These are phyloP conservation scores for Chytriomyces confervae DNA, from an alignment of 192 early-diverging fungal genomes.

Conservation along the genomic window DNA sequence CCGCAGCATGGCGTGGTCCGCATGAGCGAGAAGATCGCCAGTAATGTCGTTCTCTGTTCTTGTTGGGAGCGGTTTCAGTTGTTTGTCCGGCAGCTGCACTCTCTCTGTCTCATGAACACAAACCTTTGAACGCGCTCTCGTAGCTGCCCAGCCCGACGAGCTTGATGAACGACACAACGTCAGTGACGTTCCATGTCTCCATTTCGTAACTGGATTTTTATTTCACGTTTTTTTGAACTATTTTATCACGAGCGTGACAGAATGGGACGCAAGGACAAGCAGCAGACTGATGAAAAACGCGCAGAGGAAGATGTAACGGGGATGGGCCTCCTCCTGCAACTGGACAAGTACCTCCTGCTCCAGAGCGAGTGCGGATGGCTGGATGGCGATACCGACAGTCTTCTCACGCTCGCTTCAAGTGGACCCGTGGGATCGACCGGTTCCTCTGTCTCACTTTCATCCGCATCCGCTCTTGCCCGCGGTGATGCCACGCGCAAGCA, in stretches of 20 bases:
- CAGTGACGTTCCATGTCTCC: conserved; percentile 23
- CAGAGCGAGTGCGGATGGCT: conserved; percentile 16
- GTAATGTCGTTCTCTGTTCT: conserved; percentile 83
- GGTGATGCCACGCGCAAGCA: no score
- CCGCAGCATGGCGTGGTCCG: conserved; percentile 90
- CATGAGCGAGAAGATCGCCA: conserved; percentile 84
- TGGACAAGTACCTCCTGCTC: conserved; percentile 4
- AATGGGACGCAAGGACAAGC: background rate
- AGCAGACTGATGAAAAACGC: conserved; percentile 10
- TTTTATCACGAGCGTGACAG: background rate
- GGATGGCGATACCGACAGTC: background rate
- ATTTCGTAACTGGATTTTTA: conserved; percentile 5
- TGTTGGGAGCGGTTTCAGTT: conserved; percentile 40
- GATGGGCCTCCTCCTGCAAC: background rate
- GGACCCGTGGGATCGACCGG: background rate
- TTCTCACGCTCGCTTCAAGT: background rate
- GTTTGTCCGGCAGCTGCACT: background rate
- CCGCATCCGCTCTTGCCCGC: background rate
- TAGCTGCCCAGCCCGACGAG: conserved; percentile 19
- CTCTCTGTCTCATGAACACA: background rate
- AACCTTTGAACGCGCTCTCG: conserved; percentile 32
- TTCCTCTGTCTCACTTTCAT: background rate
- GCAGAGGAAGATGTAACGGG: background rate
- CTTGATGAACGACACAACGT: conserved; percentile 33
- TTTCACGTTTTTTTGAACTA: no score